Base-by-base conservation (phyloP, 768 basidiomycete genomes). In the Amanita fuliginea region DNA sequence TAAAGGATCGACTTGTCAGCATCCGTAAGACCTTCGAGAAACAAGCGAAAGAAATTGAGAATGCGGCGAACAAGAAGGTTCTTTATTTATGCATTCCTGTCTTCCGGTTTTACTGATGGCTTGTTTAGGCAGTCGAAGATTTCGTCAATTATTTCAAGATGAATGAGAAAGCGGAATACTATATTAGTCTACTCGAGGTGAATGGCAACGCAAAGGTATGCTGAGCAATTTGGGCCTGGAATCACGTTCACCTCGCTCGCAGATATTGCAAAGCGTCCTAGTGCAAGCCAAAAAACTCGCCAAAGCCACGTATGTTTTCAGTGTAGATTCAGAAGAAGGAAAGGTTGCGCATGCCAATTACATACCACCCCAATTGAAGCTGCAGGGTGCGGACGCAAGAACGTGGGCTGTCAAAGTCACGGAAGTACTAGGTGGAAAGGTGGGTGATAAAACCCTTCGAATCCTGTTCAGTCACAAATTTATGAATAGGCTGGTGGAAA, bases 341-440 rank as follows among this genome's bases (percentile, higher is more conserved):
- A 95, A 86, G 63, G 81, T 98, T 53, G 81, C 83, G 10, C 94
- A 98, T 61, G 82, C 83, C 51, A 98, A 97, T 67, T 83, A 75
- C 56, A 74, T 97, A 39, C 72, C 83, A 10, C 70, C 74, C 2
- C 61, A 65, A 1, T 54, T 75, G 45, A 86, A 84, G 61, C 68
- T 69, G 26, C 75, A 77, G 54, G 81, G 82, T 11, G 71, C 87
- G 42, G 88, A 93, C 62, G 94, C 87, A 19, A 85, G 92, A 53
- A 69, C 66, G n/a, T 99, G 96, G 96, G 86, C 93, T 21, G 65
- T 73, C 19, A 78, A 76, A 52, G 84, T 96, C 16, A 74, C 77
- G 4, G 84, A 84, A 32, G 66, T 93, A 7, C 57, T 98, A 8
- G 93, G 94, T 21, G 96, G 96, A 37, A 98, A 95, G 81, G 92